Evolutionary conservation across 306 rosid species (phyloP), one percentile per base, ranked within the genome.

Genomic region (Senna tora): DNA sequence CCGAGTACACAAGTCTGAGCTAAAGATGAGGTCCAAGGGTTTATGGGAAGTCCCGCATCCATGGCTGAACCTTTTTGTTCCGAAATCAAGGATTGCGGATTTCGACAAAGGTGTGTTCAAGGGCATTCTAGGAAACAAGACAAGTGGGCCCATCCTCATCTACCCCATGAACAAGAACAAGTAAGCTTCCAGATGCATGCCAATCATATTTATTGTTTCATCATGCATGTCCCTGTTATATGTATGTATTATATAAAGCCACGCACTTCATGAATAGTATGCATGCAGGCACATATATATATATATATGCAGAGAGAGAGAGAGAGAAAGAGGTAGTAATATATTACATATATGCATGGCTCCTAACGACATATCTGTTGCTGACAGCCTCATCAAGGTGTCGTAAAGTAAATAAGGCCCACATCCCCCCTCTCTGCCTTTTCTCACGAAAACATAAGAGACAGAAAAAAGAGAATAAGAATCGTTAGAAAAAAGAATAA

Each of bases 41-140:
- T 63, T 94, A 49, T 94, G 99, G 99, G 96, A 91, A 16, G 90
- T 94, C 4, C 90, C 99, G 2, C 99, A 94, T 73, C 99, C 99
- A n/a, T 91, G 99, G 97, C 92, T 94, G 60, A 94, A 91, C 86
- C 90, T 94, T 67, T 94, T 94, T 59, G 91, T 94, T 63, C 99
- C 99, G 16, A 86, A 82, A 75, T 91, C 97, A n/a, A 89, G 91
- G 83, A 91, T 94, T 58, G 49, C 53, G 5, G 99, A 94, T 76
- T 94, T 94, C 61, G 89, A 91, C 60, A 53, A 81, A 43, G 99
- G 97, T 0, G 97, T 94, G 5, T 94, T 94, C 84, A 91, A 86
- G 91, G 96, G 93, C 66, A 91, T 94, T 84, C 71, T 94, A 67
- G 97, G 95, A 17, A 89, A 94, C 52, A 91, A 88, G 9, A 94